These are phyloP conservation scores for Eucommia ulmoides DNA, from an alignment of 257 asterid species.

Conservation along the genomic window DNA sequence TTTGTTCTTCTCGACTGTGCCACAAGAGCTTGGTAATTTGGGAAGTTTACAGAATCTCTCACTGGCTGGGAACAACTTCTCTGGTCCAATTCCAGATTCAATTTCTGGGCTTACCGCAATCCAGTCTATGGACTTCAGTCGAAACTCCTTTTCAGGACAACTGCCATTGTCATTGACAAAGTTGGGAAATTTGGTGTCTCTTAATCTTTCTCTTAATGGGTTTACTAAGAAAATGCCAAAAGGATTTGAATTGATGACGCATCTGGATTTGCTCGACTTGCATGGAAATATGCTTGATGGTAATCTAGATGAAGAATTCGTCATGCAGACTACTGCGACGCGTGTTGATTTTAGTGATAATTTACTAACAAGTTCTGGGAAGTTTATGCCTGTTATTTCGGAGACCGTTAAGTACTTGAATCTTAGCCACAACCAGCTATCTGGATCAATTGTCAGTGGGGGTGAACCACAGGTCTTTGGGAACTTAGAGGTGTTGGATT, in stretches of 20 bases:
- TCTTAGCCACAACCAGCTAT: conserved; percentile 63
- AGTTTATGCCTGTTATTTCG: conserved; percentile 41
- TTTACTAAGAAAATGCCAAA: conserved; percentile 55
- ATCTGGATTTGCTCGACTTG: conserved; percentile 68
- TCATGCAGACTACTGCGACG: conserved; percentile 58
- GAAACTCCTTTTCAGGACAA: conserved; percentile 60
- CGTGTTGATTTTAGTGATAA: conserved; percentile 81
- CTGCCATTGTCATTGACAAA: conserved; percentile 47
- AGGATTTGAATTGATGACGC: conserved; percentile 67
- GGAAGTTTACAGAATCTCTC: conserved; percentile 57
- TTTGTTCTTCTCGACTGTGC: conserved; percentile 53
- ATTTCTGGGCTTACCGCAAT: conserved; percentile 50
- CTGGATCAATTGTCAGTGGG: conserved; percentile 59
- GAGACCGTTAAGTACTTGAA: conserved; percentile 55
- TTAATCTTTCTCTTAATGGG: conserved; percentile 58
- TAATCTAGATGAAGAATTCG: conserved; percentile 43
- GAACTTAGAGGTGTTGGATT: conserved; percentile 70
- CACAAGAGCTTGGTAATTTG: conserved; percentile 52
- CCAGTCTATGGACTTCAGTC: conserved; percentile 61
- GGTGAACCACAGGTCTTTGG: conserved; percentile 52
- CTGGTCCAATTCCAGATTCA: conserved; percentile 62
- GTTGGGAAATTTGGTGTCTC: conserved; percentile 46
- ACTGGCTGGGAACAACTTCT: conserved; percentile 71
- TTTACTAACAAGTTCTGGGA: conserved; percentile 38
- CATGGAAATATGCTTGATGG: conserved; percentile 87